These are phyloP conservation scores for Fusarium goolgardi DNA, from an alignment of 2,329 filamentous ascomycete genomes.

Conservation along the genomic window DNA sequence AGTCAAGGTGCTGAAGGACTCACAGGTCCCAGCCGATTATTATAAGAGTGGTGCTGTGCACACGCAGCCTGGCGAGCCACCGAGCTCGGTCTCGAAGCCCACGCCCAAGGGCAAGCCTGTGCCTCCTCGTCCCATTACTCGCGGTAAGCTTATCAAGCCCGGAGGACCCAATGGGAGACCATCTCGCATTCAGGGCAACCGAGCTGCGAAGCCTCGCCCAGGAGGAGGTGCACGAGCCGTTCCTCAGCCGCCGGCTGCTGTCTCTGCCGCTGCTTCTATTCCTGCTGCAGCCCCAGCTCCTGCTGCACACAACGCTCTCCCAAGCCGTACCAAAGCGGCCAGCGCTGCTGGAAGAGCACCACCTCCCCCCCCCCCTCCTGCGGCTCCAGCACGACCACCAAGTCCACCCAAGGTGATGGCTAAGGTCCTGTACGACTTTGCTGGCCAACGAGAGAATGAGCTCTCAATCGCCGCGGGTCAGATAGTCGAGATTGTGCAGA, in stretches of 20 bases:
- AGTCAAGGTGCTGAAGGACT: constrained; percentile 92
- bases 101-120: constrained; percentile 90
- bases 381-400: constrained; percentile 61
- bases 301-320: constrained; percentile 49
- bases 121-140: constrained; percentile 89
- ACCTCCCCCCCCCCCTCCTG: constrained; percentile 73
- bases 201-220: constrained; percentile 59
- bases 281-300: constrained; percentile 38
- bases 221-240: constrained; percentile 51
- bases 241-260: constrained; percentile 52
- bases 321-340: constrained; percentile 65
- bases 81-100: constrained; percentile 83
- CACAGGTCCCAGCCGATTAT: constrained; percentile 78
- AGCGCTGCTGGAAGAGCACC: constrained; percentile 67
- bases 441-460: constrained; percentile 85
- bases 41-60: constrained; percentile 97
- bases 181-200: constrained; percentile 72
- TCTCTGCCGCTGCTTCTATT: constrained; percentile 45
- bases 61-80: constrained; percentile 83
- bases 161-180: constrained; percentile 86
- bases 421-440: constrained; percentile 93
- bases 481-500: constrained; percentile 88
- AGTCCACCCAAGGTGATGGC: constrained; percentile 77
- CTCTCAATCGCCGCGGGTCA: constrained; percentile 83
- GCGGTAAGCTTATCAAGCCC: constrained; percentile 90